These are phyloP conservation scores for Aspergillus sp. DNA, from an alignment of 2,329 filamentous ascomycete genomes.

Conservation along the genomic window DNA sequence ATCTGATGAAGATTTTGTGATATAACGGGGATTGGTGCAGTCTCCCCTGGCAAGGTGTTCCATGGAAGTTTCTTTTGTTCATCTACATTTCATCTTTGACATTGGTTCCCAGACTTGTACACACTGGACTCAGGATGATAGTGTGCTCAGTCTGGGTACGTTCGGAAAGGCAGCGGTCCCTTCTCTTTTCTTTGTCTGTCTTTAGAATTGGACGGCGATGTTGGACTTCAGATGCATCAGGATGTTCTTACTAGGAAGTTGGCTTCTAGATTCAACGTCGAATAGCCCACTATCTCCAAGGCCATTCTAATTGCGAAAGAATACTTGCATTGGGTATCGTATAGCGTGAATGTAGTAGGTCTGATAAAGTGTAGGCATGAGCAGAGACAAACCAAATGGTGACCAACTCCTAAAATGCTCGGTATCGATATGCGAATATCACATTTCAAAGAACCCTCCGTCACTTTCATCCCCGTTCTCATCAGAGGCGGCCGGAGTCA, in stretches of 20 bases:
- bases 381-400: neutral
- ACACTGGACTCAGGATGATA: neutral
- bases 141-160: neutral
- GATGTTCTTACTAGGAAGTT: neutral
- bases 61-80: neutral
- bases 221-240: conserved; percentile 11
- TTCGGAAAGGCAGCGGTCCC: neutral
- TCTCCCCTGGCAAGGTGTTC: neutral
- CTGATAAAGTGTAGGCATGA: neutral
- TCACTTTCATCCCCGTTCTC: conserved; percentile 32
- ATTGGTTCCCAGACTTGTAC: neutral
- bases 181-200: conserved; percentile 1
- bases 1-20: conserved; percentile 6
- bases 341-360: neutral
- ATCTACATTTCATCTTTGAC: neutral
- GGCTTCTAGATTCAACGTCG: too few species aligned
- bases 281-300: too few species aligned
- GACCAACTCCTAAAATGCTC: conserved; percentile 22
- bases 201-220: conserved; percentile 15
- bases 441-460: conserved; percentile 42
- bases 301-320: too few species aligned
- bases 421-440: neutral
- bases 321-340: conserved; percentile 17
- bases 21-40: neutral
- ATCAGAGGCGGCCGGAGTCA: conserved; percentile 11